Conservation (phyloP, 2,329 filamentous ascomycete genomes). For the Nemania serpens region DNA sequence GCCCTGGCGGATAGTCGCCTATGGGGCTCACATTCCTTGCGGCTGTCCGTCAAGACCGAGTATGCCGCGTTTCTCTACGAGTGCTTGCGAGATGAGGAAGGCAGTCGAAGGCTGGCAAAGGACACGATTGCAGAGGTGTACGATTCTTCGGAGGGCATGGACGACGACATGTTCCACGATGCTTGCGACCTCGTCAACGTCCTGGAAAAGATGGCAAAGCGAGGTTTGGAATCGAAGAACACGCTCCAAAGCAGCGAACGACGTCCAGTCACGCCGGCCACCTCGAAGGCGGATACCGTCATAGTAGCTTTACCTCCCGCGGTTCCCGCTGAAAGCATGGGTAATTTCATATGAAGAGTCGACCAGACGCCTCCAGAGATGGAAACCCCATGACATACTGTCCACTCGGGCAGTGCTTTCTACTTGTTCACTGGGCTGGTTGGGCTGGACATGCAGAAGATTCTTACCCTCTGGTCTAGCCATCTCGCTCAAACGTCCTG, state of each 20-base stretch:
- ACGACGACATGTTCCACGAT: slow-evolving; percentile 93
- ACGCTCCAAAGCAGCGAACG: slow-evolving; percentile 21
- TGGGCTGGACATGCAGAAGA: neutral
- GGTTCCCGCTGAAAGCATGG: slow-evolving; percentile 34
- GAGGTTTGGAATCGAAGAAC: slow-evolving; percentile 56
- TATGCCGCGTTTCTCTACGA: slow-evolving; percentile 94
- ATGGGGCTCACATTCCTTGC: slow-evolving; percentile 86
- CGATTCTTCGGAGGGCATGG: slow-evolving; percentile 87
- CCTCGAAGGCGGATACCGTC: slow-evolving; percentile 29
- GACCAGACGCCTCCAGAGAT: neutral
- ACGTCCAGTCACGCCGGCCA: slow-evolving; percentile 27
- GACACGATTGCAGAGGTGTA: slow-evolving; percentile 89
- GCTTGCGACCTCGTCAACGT: slow-evolving; percentile 86
- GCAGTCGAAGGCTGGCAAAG: slow-evolving; percentile 76
- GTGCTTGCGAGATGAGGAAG: slow-evolving; percentile 81
- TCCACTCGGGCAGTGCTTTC: neutral
- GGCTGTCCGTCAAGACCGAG: slow-evolving; percentile 88
- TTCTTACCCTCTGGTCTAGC: neutral
- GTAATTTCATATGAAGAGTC: slow-evolving; percentile 36
- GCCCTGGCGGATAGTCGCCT: slow-evolving; percentile 75
- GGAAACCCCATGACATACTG: neutral
- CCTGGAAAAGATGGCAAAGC: slow-evolving; percentile 85
- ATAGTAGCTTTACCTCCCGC: slow-evolving; percentile 30
- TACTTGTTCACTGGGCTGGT: neutral
- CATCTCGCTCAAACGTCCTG: neutral